These are phyloP conservation scores for Scutellaria barbata DNA, from an alignment of 257 asterid genomes.

Conservation along the genomic window DNA sequence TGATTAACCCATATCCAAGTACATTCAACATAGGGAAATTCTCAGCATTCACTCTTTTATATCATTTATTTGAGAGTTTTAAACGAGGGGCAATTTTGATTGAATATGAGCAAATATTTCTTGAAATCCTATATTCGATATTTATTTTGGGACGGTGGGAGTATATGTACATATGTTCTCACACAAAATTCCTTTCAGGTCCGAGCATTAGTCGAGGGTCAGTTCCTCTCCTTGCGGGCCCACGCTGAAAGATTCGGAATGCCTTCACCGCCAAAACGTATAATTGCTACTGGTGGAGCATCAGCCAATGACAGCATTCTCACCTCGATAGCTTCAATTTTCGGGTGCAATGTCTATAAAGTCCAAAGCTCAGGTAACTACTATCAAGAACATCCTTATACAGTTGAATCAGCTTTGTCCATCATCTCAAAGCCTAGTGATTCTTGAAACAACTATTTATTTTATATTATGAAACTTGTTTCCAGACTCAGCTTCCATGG, in stretches of 20 bases:
- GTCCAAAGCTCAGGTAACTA: slow-evolving; percentile 77
- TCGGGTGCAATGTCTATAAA: slow-evolving; percentile 76
- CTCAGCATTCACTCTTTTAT: too few relatives aligned
- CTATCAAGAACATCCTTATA: background rate
- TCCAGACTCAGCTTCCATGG: slow-evolving; percentile 88
- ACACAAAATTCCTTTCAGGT: slow-evolving; percentile 49
- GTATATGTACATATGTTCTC: background rate
- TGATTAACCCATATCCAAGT: too few relatives aligned
- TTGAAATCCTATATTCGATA: too few relatives aligned
- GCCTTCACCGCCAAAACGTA: slow-evolving; percentile 92
- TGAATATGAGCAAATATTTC: too few relatives aligned
- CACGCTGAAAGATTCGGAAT: slow-evolving; percentile 92
- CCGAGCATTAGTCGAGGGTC: slow-evolving; percentile 90
- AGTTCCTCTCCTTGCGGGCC: slow-evolving; percentile 84
- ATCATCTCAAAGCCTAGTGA: background rate
- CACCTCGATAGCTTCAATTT: slow-evolving; percentile 64
- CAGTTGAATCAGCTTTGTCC: background rate
- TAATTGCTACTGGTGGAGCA: slow-evolving; percentile 98
- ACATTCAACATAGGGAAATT: too few relatives aligned
- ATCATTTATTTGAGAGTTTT: too few relatives aligned
- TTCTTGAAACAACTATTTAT: background rate
- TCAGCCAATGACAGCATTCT: slow-evolving; percentile 71
- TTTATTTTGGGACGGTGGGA: too few relatives aligned
- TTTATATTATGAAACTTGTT: background rate
- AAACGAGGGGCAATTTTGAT: too few relatives aligned